Conservation (phyloP, 1,284 basidiomycete genomes). For the Ceratobasidium sp. region DNA sequence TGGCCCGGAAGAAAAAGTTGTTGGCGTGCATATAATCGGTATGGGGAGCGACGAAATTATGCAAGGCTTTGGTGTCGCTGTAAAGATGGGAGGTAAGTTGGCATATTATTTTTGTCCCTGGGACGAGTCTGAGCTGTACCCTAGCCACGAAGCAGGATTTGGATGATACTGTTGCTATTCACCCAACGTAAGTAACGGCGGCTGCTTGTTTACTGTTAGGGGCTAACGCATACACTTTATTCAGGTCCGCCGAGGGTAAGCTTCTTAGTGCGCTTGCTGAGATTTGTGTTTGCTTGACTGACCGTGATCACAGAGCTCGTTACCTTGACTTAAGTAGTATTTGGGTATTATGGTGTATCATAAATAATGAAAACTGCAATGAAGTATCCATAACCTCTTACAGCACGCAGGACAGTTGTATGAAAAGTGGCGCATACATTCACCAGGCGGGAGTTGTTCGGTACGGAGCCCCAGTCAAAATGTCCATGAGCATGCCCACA, state of each 20-base stretch:
- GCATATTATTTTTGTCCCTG: background rate
- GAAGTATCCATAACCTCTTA: background rate
- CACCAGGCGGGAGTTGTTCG: background rate
- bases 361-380: background rate
- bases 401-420: too few relatives aligned
- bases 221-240: slow-evolving; percentile 19
- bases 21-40: slow-evolving; percentile 95
- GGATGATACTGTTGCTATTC: slow-evolving; percentile 92
- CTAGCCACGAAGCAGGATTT: slow-evolving; percentile 85
- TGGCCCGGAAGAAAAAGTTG: slow-evolving; percentile 92
- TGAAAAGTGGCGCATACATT: background rate
- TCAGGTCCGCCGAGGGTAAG: slow-evolving; percentile 51
- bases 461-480: background rate
- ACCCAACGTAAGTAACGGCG: slow-evolving; percentile 72
- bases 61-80: slow-evolving; percentile 94
- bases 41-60: slow-evolving; percentile 90
- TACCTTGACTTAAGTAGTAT: slow-evolving; percentile 49
- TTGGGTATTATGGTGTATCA: background rate
- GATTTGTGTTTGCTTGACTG: background rate
- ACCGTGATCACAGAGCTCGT: slow-evolving; percentile 49
- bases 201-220: background rate
- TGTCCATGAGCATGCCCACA: background rate
- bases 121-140: slow-evolving; percentile 10
- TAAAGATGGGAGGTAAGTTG: slow-evolving; percentile 92
- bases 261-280: background rate